Percentiles rank a stretch among this genome's conserved stretches.
These are phyloP conservation scores for Fistulifera solaris DNA, from an alignment of 108 stramenopile species.

Conservation along the genomic window DNA sequence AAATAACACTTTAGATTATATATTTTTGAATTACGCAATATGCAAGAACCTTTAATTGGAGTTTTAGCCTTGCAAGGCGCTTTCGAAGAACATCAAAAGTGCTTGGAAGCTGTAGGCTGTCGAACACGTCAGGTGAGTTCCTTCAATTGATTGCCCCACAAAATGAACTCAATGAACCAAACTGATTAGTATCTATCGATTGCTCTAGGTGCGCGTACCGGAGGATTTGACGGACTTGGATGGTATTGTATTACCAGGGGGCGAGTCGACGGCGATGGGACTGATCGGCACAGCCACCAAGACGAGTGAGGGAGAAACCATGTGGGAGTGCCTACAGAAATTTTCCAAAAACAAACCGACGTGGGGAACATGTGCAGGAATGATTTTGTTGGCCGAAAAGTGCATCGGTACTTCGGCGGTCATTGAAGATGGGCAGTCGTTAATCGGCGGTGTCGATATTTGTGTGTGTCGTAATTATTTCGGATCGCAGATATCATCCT, in stretches of 20 bases:
- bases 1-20: too few relatives aligned
- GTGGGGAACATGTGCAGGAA: conserved; percentile 99
- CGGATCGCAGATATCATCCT: conserved; percentile 90
- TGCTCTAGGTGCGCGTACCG: conserved; percentile 68
- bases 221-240: conserved; percentile 72
- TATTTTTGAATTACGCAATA: too few relatives aligned
- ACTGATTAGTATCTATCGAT: too few relatives aligned
- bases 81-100: conserved; percentile 89
- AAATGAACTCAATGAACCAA: too few relatives aligned
- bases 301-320: conserved; percentile 19
- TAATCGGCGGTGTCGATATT: conserved; percentile 94
- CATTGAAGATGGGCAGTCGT: conserved; percentile 87
- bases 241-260: conserved; percentile 94
- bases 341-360: conserved; percentile 76
- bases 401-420: conserved; percentile 84
- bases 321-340: conserved; percentile 66
- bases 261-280: conserved; percentile 98
- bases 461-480: conserved; percentile 96
- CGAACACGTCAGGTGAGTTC: conserved; percentile 38
- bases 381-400: conserved; percentile 92
- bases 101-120: conserved; percentile 56
- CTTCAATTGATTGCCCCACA: too few relatives aligned
- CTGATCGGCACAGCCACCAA: conserved; percentile 58
- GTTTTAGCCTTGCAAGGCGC: conserved; percentile 93
- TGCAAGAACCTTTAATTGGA: conserved; percentile 53